A percentile compares a stretch with the other conserved stretches of the same genome.
phyloP scores from a whole-genome alignment of 768 basidiomycete species.

The Termitomyces sp. region DNA sequence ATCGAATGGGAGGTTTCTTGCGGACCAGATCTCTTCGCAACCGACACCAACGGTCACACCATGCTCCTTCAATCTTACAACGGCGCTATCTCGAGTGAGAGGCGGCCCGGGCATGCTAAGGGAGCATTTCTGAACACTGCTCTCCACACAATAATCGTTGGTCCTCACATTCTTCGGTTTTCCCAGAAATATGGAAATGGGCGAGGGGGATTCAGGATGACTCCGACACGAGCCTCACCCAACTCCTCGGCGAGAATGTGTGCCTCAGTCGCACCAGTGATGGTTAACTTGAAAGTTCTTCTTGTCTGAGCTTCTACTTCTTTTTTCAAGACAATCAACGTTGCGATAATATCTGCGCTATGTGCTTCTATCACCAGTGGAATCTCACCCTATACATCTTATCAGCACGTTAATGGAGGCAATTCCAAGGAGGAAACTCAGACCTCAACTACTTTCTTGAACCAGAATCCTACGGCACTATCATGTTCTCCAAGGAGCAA shows the following conservation, averaged over 20 bases:
- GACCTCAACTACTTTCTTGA: conserved; percentile 40
- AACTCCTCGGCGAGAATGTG: conserved; percentile 68
- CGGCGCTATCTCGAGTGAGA: conserved; percentile 45
- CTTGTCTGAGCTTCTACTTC: conserved; percentile 47
- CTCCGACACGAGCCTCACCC: conserved; percentile 39
- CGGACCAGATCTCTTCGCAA: conserved; percentile 57
- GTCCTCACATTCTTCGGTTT: conserved; percentile 50
- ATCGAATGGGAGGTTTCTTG: conserved; percentile 76
- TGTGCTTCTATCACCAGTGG: conserved; percentile 72
- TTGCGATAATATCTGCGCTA: conserved; percentile 80
- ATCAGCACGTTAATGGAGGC: not conserved
- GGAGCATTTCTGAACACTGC: not conserved
- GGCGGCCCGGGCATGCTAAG: conserved; percentile 67
- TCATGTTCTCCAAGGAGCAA: conserved; percentile 45
- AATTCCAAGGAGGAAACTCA: conserved; percentile 2
- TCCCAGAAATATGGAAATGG: conserved; percentile 78
- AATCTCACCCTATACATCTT: conserved; percentile 46
- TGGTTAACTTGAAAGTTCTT: conserved; percentile 46
- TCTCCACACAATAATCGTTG: not conserved
- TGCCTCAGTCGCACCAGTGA: conserved; percentile 63
- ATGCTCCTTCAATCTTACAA: conserved; percentile 56
- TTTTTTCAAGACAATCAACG: conserved; percentile 62
- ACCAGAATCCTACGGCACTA: conserved; percentile 36
- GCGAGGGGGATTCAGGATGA: conserved; percentile 48
- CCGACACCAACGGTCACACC: conserved; percentile 74